phyloP scores from a whole-genome alignment of 345 rosid species.

The Brassica rapa region DNA sequence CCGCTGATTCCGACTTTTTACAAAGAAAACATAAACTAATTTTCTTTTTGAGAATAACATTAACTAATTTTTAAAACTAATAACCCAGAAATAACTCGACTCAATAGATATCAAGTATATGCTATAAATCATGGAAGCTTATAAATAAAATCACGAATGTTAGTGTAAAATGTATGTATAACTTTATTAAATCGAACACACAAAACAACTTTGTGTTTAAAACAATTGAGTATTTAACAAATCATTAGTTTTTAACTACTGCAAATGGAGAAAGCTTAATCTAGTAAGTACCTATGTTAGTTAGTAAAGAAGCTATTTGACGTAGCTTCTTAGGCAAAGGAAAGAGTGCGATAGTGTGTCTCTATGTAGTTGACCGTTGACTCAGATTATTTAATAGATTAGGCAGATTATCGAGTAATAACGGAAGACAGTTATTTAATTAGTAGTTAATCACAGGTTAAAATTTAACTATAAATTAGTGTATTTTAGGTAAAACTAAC shows the following conservation, averaged over 20 bases:
- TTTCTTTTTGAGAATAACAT: not conserved
- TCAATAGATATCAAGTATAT: not conserved
- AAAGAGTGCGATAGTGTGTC: conserved; percentile 13
- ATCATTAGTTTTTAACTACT: not conserved
- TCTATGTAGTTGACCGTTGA: conserved; percentile 51
- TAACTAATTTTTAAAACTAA: not conserved
- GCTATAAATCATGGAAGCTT: not conserved
- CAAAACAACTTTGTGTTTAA: not conserved
- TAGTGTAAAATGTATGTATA: not conserved
- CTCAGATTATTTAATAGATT: conserved; percentile 19
- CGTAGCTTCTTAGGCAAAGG: not conserved
- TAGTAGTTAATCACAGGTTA: not conserved
- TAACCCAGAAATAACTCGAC: not conserved
- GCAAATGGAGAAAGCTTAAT: not conserved
- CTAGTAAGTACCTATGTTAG: not conserved
- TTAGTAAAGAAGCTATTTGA: not conserved
- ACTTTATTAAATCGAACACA: not conserved
- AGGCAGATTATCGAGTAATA: conserved; percentile 28
- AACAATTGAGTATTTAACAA: not conserved
- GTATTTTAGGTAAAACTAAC: not conserved
- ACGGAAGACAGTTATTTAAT: conserved; percentile 17
- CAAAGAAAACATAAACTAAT: not conserved
- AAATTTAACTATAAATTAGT: not conserved
- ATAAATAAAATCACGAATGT: not conserved
- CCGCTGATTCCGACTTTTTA: conserved; percentile 32